phyloP scores from a whole-genome alignment of 441 rosid genomes.

The Populus hybrid region DNA sequence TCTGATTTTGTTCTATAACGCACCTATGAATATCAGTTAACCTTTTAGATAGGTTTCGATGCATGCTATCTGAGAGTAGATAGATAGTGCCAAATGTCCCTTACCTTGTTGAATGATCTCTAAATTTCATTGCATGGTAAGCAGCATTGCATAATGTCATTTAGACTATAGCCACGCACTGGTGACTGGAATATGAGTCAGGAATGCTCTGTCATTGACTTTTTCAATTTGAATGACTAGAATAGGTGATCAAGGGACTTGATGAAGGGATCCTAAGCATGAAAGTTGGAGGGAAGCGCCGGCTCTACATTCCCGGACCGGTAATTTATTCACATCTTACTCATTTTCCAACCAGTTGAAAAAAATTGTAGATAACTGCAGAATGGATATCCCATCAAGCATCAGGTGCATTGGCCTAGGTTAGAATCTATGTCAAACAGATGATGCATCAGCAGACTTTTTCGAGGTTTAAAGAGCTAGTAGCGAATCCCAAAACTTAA shows the following conservation, averaged over 20 bases:
- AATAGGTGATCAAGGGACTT: conserved; percentile 92
- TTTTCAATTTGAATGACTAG: conserved; percentile 19
- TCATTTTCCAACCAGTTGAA: background rate
- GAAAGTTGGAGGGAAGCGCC: conserved; percentile 91
- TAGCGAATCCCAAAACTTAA: background rate
- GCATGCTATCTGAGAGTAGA: background rate
- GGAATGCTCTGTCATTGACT: background rate
- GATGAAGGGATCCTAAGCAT: conserved; percentile 88
- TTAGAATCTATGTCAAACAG: background rate
- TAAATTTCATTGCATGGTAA: background rate
- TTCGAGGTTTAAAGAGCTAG: background rate
- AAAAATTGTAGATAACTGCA: background rate
- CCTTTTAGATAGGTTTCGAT: background rate
- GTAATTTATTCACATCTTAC: conserved; percentile 37
- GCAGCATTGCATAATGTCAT: background rate
- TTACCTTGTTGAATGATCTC: background rate
- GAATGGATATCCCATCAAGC: background rate
- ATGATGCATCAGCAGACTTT: background rate
- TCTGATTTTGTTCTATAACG: background rate
- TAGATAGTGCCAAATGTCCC: background rate
- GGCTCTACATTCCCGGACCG: conserved; percentile 82
- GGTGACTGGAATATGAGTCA: background rate
- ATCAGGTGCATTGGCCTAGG: background rate
- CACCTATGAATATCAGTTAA: too few species aligned
- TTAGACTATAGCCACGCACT: background rate